phyloP scores from a whole-genome alignment of 495 filamentous ascomycete species.

The Sabuloglossum arenarium region DNA sequence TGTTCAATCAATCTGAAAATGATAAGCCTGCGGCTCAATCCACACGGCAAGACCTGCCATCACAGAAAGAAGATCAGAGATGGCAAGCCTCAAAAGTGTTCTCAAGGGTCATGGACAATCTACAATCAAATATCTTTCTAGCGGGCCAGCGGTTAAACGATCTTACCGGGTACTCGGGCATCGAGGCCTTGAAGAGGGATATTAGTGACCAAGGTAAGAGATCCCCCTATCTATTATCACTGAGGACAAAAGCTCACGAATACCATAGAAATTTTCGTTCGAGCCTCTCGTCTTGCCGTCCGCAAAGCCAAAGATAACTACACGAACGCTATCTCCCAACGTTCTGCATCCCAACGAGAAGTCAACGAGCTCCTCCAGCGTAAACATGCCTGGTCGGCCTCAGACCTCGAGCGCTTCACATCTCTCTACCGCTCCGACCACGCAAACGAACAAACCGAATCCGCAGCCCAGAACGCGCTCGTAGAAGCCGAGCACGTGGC shows the following conservation, averaged over 20 bases:
- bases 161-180: slow-evolving; percentile 82
- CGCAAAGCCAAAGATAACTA: slow-evolving; percentile 53
- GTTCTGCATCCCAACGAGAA: slow-evolving; percentile 80
- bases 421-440: slow-evolving; percentile 81
- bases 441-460: slow-evolving; percentile 73
- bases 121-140: slow-evolving; percentile 65
- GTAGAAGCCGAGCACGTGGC: slow-evolving; percentile 54
- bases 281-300: slow-evolving; percentile 38
- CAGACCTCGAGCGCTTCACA: slow-evolving; percentile 89
- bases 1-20: neutral
- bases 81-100: slow-evolving; percentile 54
- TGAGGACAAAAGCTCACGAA: neutral
- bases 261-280: slow-evolving; percentile 36
- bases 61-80: slow-evolving; percentile 49
- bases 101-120: slow-evolving; percentile 61
- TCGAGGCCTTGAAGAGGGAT: slow-evolving; percentile 60
- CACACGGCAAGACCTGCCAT: slow-evolving; percentile 39
- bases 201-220: slow-evolving; percentile 45
- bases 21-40: neutral
- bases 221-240: neutral
- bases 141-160: slow-evolving; percentile 80
- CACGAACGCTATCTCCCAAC: slow-evolving; percentile 51
- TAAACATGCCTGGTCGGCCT: slow-evolving; percentile 75
- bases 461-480: slow-evolving; percentile 47
- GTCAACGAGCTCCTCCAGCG: slow-evolving; percentile 84